These are phyloP conservation scores for Emiliania huxleyi DNA, from an alignment of 78 protist genomes.

Conservation along the genomic window DNA sequence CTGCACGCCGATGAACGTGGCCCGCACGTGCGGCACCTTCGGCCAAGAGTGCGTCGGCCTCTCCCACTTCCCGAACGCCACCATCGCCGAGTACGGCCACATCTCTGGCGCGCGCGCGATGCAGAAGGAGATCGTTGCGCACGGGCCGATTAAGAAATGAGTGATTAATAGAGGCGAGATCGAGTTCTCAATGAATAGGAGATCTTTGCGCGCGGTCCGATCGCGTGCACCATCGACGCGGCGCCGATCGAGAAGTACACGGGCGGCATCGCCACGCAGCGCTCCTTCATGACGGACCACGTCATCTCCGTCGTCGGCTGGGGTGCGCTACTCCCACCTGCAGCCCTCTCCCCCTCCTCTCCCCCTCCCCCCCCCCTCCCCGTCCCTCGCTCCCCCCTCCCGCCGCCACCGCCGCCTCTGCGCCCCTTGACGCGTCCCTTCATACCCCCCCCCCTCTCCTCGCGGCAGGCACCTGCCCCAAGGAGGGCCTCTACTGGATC, in stretches of 20 bases:
- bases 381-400: no score
- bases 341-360: no score
- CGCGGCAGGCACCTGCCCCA: slow-evolving; percentile 7
- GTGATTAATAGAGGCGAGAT: no score
- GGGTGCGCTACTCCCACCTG: no score
- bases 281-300: slow-evolving; percentile 60
- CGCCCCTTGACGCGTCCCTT: no score
- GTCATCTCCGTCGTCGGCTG: slow-evolving; percentile 74
- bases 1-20: slow-evolving; percentile 66
- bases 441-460: no score
- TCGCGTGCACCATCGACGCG: slow-evolving; percentile 69
- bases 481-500: slow-evolving; percentile 46
- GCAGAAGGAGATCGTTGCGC: slow-evolving; percentile 76
- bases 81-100: slow-evolving; percentile 76
- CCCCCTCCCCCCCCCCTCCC: no score
- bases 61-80: slow-evolving; percentile 60
- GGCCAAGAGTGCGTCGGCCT: slow-evolving; percentile 72
- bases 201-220: slow-evolving; percentile 73
- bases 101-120: slow-evolving; percentile 58
- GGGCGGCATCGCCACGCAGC: slow-evolving; percentile 38
- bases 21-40: slow-evolving; percentile 81
- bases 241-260: slow-evolving; percentile 39
- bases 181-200: slow-evolving; percentile 82
- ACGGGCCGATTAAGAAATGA: no score
- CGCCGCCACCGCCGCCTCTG: no score